phyloP scores from a whole-genome alignment of 768 basidiomycete genomes.

The Agaricus bisporus region DNA sequence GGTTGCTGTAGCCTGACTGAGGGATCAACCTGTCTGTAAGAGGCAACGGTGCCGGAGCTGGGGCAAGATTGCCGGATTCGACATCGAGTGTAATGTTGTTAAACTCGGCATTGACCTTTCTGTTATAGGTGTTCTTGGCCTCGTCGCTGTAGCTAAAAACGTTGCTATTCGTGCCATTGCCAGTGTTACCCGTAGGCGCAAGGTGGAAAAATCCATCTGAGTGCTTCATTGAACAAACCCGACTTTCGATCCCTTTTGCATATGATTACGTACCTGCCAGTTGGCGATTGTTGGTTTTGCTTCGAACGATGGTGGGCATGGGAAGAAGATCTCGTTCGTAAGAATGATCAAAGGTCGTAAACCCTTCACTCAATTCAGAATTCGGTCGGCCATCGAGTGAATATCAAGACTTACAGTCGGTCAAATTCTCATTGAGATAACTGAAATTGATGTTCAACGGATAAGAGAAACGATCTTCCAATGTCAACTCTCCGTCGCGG shows the following conservation, averaged over 20 bases:
- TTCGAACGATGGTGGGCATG: slow-evolving; percentile 50
- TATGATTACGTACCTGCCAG: slow-evolving; percentile 38
- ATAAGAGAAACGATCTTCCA: slow-evolving; percentile 38
- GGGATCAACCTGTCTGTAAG: background rate
- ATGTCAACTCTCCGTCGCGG: slow-evolving; percentile 33
- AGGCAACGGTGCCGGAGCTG: background rate
- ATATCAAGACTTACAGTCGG: slow-evolving; percentile 27
- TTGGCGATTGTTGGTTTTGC: slow-evolving; percentile 55
- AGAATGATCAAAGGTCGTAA: slow-evolving; percentile 52
- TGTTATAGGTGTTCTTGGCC: slow-evolving; percentile 54
- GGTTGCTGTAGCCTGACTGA: background rate
- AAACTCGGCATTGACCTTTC: slow-evolving; percentile 54
- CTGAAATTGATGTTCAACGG: slow-evolving; percentile 42
- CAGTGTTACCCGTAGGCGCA: slow-evolving; percentile 41
- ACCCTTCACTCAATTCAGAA: slow-evolving; percentile 34
- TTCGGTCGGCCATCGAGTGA: background rate
- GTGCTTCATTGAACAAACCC: background rate
- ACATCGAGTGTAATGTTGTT: slow-evolving; percentile 57
- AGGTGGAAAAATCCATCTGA: slow-evolving; percentile 47
- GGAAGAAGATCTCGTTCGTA: slow-evolving; percentile 57
- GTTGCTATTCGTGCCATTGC: slow-evolving; percentile 69
- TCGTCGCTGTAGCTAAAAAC: slow-evolving; percentile 55
- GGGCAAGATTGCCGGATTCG: slow-evolving; percentile 39
- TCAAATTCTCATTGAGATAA: slow-evolving; percentile 24
- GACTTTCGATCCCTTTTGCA: background rate